These are phyloP conservation scores for Paraleonurus japonicus DNA, from an alignment of 257 asterid genomes.

Conservation along the genomic window DNA sequence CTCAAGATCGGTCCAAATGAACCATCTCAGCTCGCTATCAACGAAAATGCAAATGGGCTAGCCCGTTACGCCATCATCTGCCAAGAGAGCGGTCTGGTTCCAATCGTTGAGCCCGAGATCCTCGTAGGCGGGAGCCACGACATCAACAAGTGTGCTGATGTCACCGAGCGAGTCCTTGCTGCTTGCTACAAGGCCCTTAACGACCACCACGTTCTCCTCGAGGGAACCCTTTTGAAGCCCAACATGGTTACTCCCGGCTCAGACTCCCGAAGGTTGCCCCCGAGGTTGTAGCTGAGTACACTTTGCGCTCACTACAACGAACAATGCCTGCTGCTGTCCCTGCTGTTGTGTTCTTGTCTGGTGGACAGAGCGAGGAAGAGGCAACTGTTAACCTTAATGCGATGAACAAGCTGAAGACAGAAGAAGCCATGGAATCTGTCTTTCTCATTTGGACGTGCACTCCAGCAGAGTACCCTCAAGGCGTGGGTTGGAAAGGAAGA, in stretches of 20 bases:
- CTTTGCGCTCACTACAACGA: slow-evolving; percentile 84
- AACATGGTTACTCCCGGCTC: slow-evolving; percentile 54
- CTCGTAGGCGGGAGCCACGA: slow-evolving; percentile 32
- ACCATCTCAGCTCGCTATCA: slow-evolving; percentile 86
- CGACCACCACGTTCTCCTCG: slow-evolving; percentile 30
- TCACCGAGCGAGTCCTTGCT: slow-evolving; percentile 30
- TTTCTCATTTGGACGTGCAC: slow-evolving; percentile 93
- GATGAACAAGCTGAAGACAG: slow-evolving; percentile 71
- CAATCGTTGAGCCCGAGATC: slow-evolving; percentile 37
- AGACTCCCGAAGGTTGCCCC: slow-evolving; percentile 39
- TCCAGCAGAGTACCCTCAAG: slow-evolving; percentile 93
- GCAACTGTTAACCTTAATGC: slow-evolving; percentile 84
- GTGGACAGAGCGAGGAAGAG: slow-evolving; percentile 96
- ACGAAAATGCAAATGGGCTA: slow-evolving; percentile 80
- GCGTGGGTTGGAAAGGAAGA: slow-evolving; percentile 90
- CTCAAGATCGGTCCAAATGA: slow-evolving; percentile 78
- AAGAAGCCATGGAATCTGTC: slow-evolving; percentile 88
- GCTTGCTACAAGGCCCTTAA: slow-evolving; percentile 34
- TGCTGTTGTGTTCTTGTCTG: slow-evolving; percentile 87
- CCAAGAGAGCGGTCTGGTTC: slow-evolving; percentile 73
- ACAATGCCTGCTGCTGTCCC: slow-evolving; percentile 97
- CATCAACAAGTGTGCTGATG: slow-evolving; percentile 33
- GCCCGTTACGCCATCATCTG: slow-evolving; percentile 96
- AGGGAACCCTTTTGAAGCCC: slow-evolving; percentile 38
- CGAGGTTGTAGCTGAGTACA: slow-evolving; percentile 68